Conservation (phyloP, 345 rosid species). For the Punica granatum region DNA sequence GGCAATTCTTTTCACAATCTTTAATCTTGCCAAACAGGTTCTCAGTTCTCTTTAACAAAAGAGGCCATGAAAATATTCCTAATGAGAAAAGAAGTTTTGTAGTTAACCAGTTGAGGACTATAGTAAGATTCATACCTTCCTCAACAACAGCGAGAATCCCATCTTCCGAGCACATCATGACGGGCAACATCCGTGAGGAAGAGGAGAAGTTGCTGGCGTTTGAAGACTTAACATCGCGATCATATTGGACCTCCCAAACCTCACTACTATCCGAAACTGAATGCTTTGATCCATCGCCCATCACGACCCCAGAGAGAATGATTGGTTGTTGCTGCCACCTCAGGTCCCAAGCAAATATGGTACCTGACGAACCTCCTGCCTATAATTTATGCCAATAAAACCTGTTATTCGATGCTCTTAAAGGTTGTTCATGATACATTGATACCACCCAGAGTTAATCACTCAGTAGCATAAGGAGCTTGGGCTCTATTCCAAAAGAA, state of each 20-base stretch:
- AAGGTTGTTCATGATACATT: background rate
- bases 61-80: background rate
- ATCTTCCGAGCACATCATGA: slow-evolving; percentile 87
- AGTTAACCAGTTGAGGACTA: background rate
- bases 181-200: slow-evolving; percentile 66
- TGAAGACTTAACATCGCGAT: slow-evolving; percentile 45
- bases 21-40: background rate
- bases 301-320: slow-evolving; percentile 54
- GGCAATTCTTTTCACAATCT: slow-evolving; percentile 1
- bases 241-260: slow-evolving; percentile 88
- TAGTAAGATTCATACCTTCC: slow-evolving; percentile 43
- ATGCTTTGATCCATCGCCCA: slow-evolving; percentile 24
- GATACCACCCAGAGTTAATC: background rate
- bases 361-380: slow-evolving; percentile 91
- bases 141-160: slow-evolving; percentile 76
- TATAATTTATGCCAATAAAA: slow-evolving; percentile 14
- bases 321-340: slow-evolving; percentile 59
- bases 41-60: background rate
- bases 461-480: background rate
- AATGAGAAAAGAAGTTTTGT: background rate
- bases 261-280: slow-evolving; percentile 74
- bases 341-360: slow-evolving; percentile 87
- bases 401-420: background rate
- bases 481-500: background rate
- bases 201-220: slow-evolving; percentile 30